Evolutionary conservation across 371 early-diverging fungal species (phyloP).

Genomic region (Mucor indicus): DNA sequence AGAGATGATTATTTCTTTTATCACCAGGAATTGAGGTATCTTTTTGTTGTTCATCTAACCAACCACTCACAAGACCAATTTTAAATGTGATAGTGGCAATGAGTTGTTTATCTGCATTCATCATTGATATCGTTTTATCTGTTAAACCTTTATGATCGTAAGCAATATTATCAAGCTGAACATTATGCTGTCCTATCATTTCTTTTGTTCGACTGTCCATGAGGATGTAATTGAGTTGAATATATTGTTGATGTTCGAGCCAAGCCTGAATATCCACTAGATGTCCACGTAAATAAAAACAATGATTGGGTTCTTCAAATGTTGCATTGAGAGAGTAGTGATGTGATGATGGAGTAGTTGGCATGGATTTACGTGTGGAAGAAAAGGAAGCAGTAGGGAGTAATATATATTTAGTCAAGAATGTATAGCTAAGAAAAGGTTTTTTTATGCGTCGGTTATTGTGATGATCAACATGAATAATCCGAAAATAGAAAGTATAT

Average conservation of each 20-base stretch:
- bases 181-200: conserved; percentile 24
- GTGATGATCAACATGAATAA: conserved; percentile 34
- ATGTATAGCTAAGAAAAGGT: conserved; percentile 32
- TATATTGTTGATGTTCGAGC: conserved; percentile 21
- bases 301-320: conserved; percentile 9
- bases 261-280: conserved; percentile 38
- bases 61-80: conserved; percentile 38
- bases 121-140: conserved; percentile 19
- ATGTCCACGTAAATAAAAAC: conserved; percentile 38
- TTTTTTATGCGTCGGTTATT: conserved; percentile 14
- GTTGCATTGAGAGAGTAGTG: too few species aligned
- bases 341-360: too few species aligned
- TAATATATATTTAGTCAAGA: conserved; percentile 26
- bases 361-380: too few species aligned
- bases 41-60: conserved; percentile 25
- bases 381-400: conserved; percentile 36
- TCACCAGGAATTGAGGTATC: neutral
- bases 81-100: conserved; percentile 37
- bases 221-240: conserved; percentile 22
- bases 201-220: conserved; percentile 27
- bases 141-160: conserved; percentile 15
- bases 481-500: conserved; percentile 39
- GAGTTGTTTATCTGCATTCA: conserved; percentile 6
- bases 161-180: conserved; percentile 25
- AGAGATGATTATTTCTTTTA: too few species aligned